phyloP scores from a whole-genome alignment of 139 green algal genomes.

The Ettlia oleoabundans region DNA sequence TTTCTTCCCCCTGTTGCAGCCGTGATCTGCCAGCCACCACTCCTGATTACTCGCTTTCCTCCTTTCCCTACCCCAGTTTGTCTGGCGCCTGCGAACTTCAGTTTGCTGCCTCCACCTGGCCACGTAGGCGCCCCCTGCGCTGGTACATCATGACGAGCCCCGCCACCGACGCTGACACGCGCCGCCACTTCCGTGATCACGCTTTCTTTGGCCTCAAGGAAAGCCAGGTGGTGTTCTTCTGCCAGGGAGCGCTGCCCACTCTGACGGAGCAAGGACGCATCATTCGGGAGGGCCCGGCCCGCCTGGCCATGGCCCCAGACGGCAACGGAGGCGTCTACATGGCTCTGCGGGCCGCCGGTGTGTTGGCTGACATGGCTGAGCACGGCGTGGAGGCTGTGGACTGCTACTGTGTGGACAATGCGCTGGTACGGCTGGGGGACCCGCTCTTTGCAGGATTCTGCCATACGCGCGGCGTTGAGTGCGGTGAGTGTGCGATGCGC shows the following conservation, averaged over 20 bases:
- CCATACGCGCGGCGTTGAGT: conserved; percentile 50
- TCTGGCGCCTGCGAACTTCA: too few species aligned
- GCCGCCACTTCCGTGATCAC: conserved; percentile 73
- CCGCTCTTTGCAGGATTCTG: conserved; percentile 87
- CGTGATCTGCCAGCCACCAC: too few species aligned
- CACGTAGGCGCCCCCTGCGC: conserved; percentile 47
- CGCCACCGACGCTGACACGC: conserved; percentile 83
- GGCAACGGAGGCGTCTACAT: conserved; percentile 97
- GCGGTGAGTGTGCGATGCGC: conserved; percentile 45
- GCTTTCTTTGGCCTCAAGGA: conserved; percentile 80
- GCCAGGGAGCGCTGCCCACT: conserved; percentile 83
- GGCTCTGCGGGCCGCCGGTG: conserved; percentile 64
- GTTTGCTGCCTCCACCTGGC: too few species aligned
- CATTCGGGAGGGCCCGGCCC: conserved; percentile 70
- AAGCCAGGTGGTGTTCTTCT: conserved; percentile 29
- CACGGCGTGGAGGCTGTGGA: conserved; percentile 86
- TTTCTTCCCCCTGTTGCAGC: too few species aligned
- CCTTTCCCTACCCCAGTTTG: too few species aligned
- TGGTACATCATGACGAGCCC: conserved; percentile 96
- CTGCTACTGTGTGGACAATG: conserved; percentile 92
- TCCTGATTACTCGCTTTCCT: too few species aligned
- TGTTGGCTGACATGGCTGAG: conserved; percentile 73
- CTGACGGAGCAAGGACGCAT: conserved; percentile 84
- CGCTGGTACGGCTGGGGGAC: conserved; percentile 78
- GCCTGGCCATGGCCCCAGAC: conserved; percentile 85